Evolutionary conservation across 176 grass and related monocot species (phyloP).

Genomic region (Aegilops umbellulata): DNA sequence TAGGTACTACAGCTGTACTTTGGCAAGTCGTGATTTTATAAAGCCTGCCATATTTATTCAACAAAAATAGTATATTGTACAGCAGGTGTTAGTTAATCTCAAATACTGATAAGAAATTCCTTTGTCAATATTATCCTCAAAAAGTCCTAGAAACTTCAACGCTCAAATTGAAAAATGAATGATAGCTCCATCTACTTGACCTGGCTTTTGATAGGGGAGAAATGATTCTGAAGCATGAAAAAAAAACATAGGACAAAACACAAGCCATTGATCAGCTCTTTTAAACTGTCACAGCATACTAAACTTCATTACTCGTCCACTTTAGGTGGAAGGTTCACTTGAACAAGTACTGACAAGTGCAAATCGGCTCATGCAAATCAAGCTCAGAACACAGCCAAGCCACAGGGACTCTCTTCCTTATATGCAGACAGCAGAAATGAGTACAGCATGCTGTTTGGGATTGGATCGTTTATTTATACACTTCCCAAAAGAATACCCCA

Average conservation of each 20-base stretch:
- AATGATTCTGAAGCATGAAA: background rate
- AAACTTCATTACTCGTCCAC: background rate
- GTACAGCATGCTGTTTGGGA: background rate
- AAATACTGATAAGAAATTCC: background rate
- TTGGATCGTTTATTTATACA: constrained; percentile 20
- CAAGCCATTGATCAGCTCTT: background rate
- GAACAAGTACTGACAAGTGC: background rate
- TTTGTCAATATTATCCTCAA: background rate
- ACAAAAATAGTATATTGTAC: background rate
- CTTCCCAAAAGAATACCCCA: constrained; percentile 17
- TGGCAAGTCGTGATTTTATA: background rate
- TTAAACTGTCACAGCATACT: background rate
- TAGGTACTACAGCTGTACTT: background rate
- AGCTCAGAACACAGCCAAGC: background rate
- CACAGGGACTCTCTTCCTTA: background rate
- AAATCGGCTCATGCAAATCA: background rate
- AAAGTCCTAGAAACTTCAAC: background rate
- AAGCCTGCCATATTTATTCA: background rate
- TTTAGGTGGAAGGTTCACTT: background rate
- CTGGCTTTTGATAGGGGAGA: background rate
- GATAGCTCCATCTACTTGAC: background rate
- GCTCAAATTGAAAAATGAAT: background rate
- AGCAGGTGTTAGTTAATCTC: background rate
- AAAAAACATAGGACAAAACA: background rate
- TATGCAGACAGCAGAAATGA: background rate